phyloP scores from a whole-genome alignment of 345 rosid species.

The Citrus glauca region DNA sequence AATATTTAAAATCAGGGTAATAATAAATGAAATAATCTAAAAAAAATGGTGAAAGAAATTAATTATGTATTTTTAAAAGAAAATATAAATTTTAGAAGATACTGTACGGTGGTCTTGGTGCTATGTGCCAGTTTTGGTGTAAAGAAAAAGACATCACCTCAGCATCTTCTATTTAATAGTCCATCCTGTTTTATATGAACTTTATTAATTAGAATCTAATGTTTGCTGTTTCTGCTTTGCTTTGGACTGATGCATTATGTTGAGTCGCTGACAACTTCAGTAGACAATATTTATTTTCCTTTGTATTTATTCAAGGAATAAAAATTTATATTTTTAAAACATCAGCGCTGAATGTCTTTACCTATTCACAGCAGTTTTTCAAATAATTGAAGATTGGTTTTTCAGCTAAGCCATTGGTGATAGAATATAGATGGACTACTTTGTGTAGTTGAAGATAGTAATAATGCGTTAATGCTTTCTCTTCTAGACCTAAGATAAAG shows the following conservation, averaged over 20 bases:
- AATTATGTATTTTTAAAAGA: background rate
- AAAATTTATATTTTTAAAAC: background rate
- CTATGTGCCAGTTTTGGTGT: background rate
- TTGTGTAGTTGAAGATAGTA: background rate
- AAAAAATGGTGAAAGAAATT: no score
- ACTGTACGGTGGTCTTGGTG: background rate
- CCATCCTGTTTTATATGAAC: no score
- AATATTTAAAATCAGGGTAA: no score
- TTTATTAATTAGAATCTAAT: no score
- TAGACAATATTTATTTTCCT: no score
- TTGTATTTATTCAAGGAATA: background rate
- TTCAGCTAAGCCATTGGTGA: background rate
- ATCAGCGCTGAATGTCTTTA: background rate
- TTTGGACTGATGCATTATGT: no score
- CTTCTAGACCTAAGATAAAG: no score
- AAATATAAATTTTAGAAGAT: background rate
- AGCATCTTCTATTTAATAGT: no score
- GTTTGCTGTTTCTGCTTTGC: no score
- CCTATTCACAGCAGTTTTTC: background rate
- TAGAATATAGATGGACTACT: background rate
- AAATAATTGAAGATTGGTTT: background rate
- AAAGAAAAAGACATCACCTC: background rate
- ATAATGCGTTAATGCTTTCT: no score
- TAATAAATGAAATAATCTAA: no score
- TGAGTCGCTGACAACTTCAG: no score